A percentile compares a stretch with the other conserved stretches of the same genome.
Evolutionary conservation across 805 yeast species (phyloP).

Genomic region (Cyberlindnera bimundalis): DNA sequence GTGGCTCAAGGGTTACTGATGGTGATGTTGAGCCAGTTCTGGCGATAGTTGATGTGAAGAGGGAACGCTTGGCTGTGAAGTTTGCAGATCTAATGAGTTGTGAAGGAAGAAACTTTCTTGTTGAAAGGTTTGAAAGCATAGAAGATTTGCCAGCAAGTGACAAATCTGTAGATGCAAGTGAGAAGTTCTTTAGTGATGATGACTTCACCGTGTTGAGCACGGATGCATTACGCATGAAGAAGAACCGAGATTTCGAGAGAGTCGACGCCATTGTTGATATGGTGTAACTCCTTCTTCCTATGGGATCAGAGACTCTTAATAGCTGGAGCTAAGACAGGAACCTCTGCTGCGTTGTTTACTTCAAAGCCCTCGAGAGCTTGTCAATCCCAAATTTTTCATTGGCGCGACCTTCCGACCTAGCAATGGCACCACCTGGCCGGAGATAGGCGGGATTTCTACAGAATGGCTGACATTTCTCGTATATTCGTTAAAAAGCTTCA

Average conservation of each 20-base stretch:
- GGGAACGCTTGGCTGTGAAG: conserved; percentile 6
- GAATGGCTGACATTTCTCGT: no score
- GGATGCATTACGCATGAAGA: conserved; percentile 52
- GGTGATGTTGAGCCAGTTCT: conserved; percentile 5
- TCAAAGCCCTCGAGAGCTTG: no score
- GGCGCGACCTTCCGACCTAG: conserved; percentile 7
- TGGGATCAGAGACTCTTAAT: no score
- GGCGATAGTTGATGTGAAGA: conserved; percentile 12
- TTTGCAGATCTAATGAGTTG: neutral
- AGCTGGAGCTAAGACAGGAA: no score
- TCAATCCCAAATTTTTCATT: conserved; percentile 18
- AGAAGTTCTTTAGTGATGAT: conserved; percentile 21
- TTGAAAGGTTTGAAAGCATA: conserved; percentile 5
- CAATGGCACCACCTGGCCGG: conserved; percentile 8
- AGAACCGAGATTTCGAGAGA: conserved; percentile 51
- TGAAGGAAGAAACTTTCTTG: conserved; percentile 5
- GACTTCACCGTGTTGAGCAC: conserved; percentile 34
- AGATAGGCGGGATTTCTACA: neutral
- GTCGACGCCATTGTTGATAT: conserved; percentile 20
- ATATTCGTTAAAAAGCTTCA: neutral
- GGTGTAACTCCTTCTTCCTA: no score
- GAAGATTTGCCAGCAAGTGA: conserved; percentile 7
- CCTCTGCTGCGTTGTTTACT: no score
- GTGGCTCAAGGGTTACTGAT: neutral
- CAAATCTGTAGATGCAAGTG: conserved; percentile 8